Conservation (phyloP, 2,329 filamentous ascomycete species). For the Emmonsia crescens region DNA sequence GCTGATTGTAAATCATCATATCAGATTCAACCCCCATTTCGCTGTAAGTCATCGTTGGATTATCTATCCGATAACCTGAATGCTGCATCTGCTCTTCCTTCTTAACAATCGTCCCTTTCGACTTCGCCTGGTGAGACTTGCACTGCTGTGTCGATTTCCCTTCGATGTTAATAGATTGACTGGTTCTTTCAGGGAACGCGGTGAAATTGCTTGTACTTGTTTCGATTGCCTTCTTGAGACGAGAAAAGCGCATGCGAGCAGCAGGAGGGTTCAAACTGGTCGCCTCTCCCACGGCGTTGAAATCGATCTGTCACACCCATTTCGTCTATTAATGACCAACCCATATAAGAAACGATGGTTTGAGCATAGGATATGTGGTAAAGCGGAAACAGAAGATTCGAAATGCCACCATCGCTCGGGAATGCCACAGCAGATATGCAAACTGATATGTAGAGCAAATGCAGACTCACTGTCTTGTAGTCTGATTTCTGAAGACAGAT, state of each 20-base stretch:
- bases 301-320: slow-evolving; percentile 27
- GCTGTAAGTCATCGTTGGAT: not conserved
- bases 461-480: slow-evolving; percentile 25
- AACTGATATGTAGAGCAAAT: not conserved
- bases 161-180: not conserved
- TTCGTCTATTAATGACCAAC: not conserved
- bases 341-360: no score
- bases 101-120: not conserved
- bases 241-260: slow-evolving; percentile 30
- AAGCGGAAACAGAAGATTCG: not conserved
- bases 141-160: slow-evolving; percentile 1
- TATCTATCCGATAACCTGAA: not conserved
- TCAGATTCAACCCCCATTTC: not conserved
- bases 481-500: slow-evolving; percentile 32
- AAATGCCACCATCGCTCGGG: not conserved
- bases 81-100: not conserved
- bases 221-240: slow-evolving; percentile 22
- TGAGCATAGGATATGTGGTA: not conserved
- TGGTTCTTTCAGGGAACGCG: not conserved
- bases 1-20: not conserved
- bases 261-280: slow-evolving; percentile 28
- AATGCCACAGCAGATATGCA: not conserved
- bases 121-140: not conserved
- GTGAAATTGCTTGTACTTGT: slow-evolving; percentile 1
- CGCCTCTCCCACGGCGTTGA: slow-evolving; percentile 24